Conservation (phyloP, 2,329 filamentous ascomycete species). For the Berkeleyomyces basicola region DNA sequence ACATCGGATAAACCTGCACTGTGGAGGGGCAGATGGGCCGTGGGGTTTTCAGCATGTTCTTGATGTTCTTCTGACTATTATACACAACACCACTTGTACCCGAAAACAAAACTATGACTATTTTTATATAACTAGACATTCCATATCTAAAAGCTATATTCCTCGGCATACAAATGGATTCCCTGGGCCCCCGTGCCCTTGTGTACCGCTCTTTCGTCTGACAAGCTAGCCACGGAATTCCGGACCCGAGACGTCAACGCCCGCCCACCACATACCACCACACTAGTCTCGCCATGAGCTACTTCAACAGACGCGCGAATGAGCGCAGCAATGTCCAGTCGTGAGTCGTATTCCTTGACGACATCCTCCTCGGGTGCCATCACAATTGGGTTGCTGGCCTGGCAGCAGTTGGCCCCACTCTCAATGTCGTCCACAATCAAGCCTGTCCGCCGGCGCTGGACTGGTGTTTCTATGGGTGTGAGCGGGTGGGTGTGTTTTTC, state of each 20-base stretch:
- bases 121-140: neutral
- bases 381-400: constrained; percentile 3
- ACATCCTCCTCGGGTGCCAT: constrained; percentile 17
- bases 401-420: constrained; percentile 8
- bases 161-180: constrained; percentile 42
- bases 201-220: constrained; percentile 45
- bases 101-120: neutral
- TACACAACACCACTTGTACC: neutral
- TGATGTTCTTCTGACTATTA: too few relatives aligned
- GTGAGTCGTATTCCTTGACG: constrained; percentile 28
- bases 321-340: constrained; percentile 35
- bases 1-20: neutral
- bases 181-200: constrained; percentile 48
- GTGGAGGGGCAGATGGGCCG: too few relatives aligned
- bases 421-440: constrained; percentile 8
- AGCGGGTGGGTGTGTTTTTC: neutral
- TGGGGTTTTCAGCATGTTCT: too few relatives aligned
- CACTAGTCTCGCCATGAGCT: constrained; percentile 42
- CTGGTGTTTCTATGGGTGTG: neutral
- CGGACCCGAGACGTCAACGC: constrained; percentile 36
- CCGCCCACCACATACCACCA: constrained; percentile 42
- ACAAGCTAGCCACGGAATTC: constrained; percentile 37
- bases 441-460: neutral
- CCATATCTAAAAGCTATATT: constrained; percentile 39
- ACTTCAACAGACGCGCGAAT: constrained; percentile 38